phyloP scores from a whole-genome alignment of 2,329 filamentous ascomycete species.

The Gliomastix tumulicola region DNA sequence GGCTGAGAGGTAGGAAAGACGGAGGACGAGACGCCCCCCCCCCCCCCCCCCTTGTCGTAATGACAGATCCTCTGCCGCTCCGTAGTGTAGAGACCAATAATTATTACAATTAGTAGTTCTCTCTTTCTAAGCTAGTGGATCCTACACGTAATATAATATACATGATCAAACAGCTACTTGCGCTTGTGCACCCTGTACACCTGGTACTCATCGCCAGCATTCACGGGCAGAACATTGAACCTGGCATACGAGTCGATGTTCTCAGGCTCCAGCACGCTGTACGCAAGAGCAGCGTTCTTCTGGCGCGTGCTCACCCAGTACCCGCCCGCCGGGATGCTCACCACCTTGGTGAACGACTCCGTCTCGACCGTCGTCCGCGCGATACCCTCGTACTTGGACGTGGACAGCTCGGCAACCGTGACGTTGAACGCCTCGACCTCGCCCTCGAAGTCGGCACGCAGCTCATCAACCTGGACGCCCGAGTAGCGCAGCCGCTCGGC shows the following conservation, averaged over 20 bases:
- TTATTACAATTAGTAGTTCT: no score
- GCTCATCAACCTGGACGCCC: constrained; percentile 14
- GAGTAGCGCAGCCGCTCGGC: constrained; percentile 14
- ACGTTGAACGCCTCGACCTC: constrained; percentile 17
- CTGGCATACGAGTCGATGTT: constrained; percentile 22
- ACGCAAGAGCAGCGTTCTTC: constrained; percentile 18
- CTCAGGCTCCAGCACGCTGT: constrained; percentile 20
- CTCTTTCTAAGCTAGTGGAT: no score
- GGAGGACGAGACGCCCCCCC: no score
- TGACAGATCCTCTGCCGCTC: no score
- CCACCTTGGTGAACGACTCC: constrained; percentile 6
- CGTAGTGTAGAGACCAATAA: no score
- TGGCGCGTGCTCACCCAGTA: constrained; percentile 21
- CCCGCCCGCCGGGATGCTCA: constrained; percentile 16
- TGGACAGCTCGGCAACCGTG: constrained; percentile 8
- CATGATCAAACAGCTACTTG: no score
- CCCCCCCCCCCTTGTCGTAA: no score
- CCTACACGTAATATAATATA: no score
- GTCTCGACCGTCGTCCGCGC: constrained; percentile 13
- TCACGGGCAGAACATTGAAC: constrained; percentile 18
- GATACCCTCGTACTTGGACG: constrained; percentile 11
- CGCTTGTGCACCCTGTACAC: constrained; percentile 13
- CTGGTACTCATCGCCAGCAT: constrained; percentile 19
- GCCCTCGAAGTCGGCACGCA: constrained; percentile 12
- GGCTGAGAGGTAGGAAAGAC: no score